Conservation (phyloP, 495 filamentous ascomycete genomes). For the Extremus antarcticus region DNA sequence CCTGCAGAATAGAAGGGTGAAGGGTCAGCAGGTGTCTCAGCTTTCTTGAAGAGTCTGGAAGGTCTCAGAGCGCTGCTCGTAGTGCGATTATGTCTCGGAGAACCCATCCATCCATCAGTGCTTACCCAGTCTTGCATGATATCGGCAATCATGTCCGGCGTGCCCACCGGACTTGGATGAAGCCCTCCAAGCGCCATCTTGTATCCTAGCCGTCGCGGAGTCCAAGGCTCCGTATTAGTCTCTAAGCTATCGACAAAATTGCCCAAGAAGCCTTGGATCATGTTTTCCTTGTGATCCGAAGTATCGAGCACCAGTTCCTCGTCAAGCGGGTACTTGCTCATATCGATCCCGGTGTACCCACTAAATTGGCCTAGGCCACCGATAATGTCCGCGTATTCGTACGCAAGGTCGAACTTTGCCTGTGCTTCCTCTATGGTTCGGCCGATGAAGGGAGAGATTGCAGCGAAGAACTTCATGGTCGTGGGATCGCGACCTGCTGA, state of each 20-base stretch:
- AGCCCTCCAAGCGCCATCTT: constrained; percentile 21
- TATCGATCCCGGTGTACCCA: constrained; percentile 48
- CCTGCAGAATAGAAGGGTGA: too few relatives aligned
- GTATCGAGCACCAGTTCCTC: background rate
- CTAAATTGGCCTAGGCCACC: constrained; percentile 47
- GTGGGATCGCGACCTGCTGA: constrained; percentile 39
- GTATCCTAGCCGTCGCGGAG: constrained; percentile 12
- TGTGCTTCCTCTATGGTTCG: constrained; percentile 43
- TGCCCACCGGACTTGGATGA: background rate
- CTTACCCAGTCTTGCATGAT: constrained; percentile 49
- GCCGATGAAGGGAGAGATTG: constrained; percentile 41
- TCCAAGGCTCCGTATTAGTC: constrained; percentile 32
- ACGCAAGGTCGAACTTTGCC: constrained; percentile 34
- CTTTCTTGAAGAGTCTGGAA: too few relatives aligned
- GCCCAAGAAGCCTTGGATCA: background rate
- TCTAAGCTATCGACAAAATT: constrained; percentile 10
- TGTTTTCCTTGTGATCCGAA: background rate
- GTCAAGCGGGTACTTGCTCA: constrained; percentile 34
- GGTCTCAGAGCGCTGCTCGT: too few relatives aligned
- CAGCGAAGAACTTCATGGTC: constrained; percentile 43
- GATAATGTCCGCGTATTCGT: constrained; percentile 39
- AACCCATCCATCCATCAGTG: too few relatives aligned
- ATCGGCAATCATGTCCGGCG: constrained; percentile 38
- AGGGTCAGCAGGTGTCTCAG: too few relatives aligned
- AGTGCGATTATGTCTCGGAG: too few relatives aligned